These are phyloP conservation scores for Annulohypoxylon maeteangense DNA, from an alignment of 495 filamentous ascomycete genomes.

Conservation along the genomic window DNA sequence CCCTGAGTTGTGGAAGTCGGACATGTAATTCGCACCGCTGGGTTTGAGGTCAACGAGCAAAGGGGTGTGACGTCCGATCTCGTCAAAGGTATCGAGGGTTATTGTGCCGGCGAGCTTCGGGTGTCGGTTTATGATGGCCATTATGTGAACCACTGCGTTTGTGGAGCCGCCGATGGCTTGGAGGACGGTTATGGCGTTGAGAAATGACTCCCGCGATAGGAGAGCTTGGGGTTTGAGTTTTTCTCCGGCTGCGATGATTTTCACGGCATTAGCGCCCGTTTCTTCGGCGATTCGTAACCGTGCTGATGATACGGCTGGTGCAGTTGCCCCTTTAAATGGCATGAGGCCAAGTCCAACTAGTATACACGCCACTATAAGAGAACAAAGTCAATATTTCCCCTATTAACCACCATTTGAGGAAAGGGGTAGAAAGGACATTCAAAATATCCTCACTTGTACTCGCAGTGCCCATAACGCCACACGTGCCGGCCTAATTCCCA, in stretches of 20 bases:
- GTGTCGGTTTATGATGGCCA: constrained; percentile 72
- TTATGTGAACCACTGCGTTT: constrained; percentile 73
- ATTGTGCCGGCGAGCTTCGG: constrained; percentile 64
- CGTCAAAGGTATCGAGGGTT: constrained; percentile 67
- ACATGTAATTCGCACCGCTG: constrained; percentile 76
- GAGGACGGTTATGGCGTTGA: constrained; percentile 74
- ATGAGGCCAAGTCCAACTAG: constrained; percentile 72
- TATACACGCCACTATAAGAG: constrained; percentile 66
- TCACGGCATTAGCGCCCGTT: constrained; percentile 68
- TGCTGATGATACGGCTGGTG: constrained; percentile 72
- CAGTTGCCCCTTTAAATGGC: constrained; percentile 68
- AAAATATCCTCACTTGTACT: constrained; percentile 59
- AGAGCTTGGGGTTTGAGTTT: constrained; percentile 63
- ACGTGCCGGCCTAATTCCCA: constrained; percentile 66
- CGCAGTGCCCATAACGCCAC: constrained; percentile 77
- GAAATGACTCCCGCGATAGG: constrained; percentile 69
- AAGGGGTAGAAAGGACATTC: not conserved
- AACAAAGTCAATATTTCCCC: not conserved
- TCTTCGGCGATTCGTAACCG: constrained; percentile 71
- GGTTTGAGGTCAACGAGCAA: constrained; percentile 75
- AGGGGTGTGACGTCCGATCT: constrained; percentile 68
- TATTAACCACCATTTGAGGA: not conserved
- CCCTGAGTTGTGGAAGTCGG: constrained; percentile 74
- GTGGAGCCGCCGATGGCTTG: constrained; percentile 77
- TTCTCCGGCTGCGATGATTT: constrained; percentile 50